Percentiles rank a stretch among this genome's conserved stretches.
Evolutionary conservation across 225 moss, liverwort and hornwort genomes (phyloP).

Genomic region (Asterella californica): DNA sequence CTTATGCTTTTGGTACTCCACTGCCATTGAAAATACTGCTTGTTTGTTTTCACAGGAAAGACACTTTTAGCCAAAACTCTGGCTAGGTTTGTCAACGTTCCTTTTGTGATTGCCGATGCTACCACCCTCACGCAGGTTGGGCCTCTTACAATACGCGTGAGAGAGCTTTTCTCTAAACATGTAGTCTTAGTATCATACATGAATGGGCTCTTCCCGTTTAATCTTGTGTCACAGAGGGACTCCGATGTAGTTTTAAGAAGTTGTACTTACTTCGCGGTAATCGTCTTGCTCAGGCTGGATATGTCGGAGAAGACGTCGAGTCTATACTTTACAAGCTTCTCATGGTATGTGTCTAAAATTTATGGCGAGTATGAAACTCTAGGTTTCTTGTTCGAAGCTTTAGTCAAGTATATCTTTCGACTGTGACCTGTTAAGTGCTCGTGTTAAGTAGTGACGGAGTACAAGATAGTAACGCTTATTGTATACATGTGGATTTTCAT

Average conservation of each 20-base stretch:
- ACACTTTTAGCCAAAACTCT: conserved; percentile 94
- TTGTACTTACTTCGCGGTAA: neutral
- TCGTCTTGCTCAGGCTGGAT: conserved; percentile 70
- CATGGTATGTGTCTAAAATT: conserved; percentile 45
- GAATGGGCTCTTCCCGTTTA: neutral
- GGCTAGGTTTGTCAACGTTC: conserved; percentile 98
- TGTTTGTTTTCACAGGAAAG: conserved; percentile 58
- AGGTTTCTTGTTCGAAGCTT: neutral
- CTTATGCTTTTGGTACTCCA: neutral
- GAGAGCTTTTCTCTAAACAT: neutral
- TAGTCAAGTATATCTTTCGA: neutral
- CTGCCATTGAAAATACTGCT: neutral
- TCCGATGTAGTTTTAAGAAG: neutral
- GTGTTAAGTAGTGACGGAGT: neutral
- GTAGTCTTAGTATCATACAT: neutral
- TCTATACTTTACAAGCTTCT: conserved; percentile 95
- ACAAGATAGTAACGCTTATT: neutral
- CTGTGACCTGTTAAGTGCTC: conserved; percentile 2
- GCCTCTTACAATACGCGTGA: neutral
- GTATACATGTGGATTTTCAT: neutral
- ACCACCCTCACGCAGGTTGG: conserved; percentile 96
- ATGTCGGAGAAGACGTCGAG: conserved; percentile 98
- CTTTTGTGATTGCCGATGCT: conserved; percentile 98
- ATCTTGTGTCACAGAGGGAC: neutral
- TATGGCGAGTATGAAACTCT: neutral